Evolutionary conservation across 768 basidiomycete species (phyloP).

Genomic region (Phlebiopsis gigantea): DNA sequence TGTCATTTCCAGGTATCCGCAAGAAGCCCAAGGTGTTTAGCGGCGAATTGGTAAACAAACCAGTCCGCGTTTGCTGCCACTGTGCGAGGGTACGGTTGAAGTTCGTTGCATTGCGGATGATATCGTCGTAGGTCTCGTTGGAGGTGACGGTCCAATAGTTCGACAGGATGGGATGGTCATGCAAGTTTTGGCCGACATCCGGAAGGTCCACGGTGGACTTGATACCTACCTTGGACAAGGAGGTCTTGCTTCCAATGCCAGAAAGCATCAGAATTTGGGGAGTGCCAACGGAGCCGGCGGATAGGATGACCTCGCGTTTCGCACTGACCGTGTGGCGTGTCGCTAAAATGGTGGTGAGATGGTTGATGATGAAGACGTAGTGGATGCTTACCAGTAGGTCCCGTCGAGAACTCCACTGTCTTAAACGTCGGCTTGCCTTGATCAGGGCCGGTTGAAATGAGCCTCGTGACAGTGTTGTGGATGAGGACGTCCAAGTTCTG

Average conservation of each 20-base stretch:
- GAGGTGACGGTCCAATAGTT: conserved; percentile 10
- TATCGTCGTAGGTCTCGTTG: conserved; percentile 10
- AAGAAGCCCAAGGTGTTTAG: conserved; percentile 1
- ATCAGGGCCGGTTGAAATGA: background rate
- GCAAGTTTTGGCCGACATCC: conserved; percentile 26
- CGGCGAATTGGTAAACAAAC: conserved; percentile 1
- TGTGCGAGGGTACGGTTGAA: background rate
- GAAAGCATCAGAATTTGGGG: conserved; percentile 17
- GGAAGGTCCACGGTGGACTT: conserved; percentile 22
- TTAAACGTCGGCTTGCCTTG: background rate
- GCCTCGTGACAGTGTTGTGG: conserved; percentile 7
- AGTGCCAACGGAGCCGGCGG: conserved; percentile 26
- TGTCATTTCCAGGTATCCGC: background rate
- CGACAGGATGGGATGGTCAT: conserved; percentile 20
- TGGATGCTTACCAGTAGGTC: background rate
- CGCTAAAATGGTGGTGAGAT: no score
- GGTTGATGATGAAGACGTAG: no score
- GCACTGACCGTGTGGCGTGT: conserved; percentile 5
- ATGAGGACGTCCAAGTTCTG: conserved; percentile 19
- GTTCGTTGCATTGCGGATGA: background rate
- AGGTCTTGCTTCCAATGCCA: conserved; percentile 10
- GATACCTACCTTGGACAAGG: conserved; percentile 14
- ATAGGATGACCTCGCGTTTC: conserved; percentile 17
- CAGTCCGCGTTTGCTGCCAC: background rate
- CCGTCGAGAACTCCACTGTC: background rate